Evolutionary conservation across 176 grass and related monocot species (phyloP).

Genomic region (Hsuehochloa calcarea): DNA sequence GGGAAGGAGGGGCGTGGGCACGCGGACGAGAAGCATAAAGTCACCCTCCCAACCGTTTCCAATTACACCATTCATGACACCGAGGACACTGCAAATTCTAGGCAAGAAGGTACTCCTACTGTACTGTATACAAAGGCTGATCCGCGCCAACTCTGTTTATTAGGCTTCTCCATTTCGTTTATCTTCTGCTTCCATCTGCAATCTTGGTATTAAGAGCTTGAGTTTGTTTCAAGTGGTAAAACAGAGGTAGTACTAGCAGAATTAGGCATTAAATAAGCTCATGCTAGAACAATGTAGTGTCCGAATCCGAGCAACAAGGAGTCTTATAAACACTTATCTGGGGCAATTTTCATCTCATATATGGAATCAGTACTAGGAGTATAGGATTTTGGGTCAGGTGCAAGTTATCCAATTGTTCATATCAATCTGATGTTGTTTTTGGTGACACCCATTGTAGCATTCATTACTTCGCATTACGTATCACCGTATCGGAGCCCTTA

Average conservation of each 20-base stretch:
- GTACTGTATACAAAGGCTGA: background rate
- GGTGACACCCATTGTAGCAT: background rate
- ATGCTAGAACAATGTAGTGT: background rate
- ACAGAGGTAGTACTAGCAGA: background rate
- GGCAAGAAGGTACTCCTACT: slow-evolving; percentile 30
- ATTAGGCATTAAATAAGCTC: background rate
- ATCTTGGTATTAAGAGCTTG: background rate
- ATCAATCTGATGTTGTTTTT: background rate
- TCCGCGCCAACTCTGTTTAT: background rate
- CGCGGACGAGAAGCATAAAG: slow-evolving; percentile 46
- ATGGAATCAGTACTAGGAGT: background rate
- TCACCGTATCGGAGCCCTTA: background rate
- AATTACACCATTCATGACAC: slow-evolving; percentile 84
- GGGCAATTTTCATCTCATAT: background rate
- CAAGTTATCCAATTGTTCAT: background rate
- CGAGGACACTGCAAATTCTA: slow-evolving; percentile 37
- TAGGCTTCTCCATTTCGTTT: background rate
- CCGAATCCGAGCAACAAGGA: background rate
- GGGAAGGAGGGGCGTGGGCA: background rate
- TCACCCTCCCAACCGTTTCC: slow-evolving; percentile 89
- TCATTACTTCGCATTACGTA: background rate
- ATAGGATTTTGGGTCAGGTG: background rate
- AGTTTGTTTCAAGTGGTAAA: background rate
- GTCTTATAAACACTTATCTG: background rate
- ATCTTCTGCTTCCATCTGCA: background rate